Evolutionary conservation across 169 alveolate genomes (phyloP).

Genomic region (Cryptosporidium viatorum): DNA sequence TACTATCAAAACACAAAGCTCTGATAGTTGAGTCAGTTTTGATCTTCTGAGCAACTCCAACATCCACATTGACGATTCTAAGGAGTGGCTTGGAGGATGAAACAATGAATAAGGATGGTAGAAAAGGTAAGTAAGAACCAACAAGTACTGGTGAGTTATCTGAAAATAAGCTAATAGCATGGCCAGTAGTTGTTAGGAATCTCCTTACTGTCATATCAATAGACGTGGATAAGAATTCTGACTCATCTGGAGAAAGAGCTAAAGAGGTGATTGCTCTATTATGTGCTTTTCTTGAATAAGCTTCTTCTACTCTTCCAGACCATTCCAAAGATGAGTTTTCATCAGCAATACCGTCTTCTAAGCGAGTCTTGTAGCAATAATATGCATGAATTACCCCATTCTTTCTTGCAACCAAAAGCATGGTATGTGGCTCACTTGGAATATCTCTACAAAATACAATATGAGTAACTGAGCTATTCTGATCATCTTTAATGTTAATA

Average conservation of each 20-base stretch:
- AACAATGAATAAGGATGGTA: constrained; percentile 83
- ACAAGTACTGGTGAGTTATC: constrained; percentile 87
- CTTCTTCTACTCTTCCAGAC: constrained; percentile 79
- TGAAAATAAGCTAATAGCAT: constrained; percentile 84
- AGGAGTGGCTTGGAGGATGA: constrained; percentile 85
- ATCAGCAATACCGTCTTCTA: constrained; percentile 11
- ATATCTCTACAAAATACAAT: constrained; percentile 84
- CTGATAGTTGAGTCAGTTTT: constrained; percentile 85
- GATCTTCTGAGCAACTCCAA: constrained; percentile 86
- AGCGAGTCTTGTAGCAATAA: constrained; percentile 81
- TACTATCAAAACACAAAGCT: constrained; percentile 85
- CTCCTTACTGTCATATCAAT: constrained; percentile 89
- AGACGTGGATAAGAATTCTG: constrained; percentile 84
- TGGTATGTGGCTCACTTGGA: constrained; percentile 80
- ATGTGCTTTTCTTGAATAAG: constrained; percentile 79
- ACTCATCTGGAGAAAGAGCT: constrained; percentile 84
- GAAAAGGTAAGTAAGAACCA: constrained; percentile 83
- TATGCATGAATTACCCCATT: constrained; percentile 84
- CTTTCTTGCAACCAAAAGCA: constrained; percentile 88
- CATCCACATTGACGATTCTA: constrained; percentile 84
- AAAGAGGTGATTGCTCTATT: constrained; percentile 84
- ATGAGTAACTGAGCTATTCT: constrained; percentile 84
- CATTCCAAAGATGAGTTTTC: constrained; percentile 77
- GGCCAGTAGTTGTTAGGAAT: constrained; percentile 87
- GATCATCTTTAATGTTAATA: constrained; percentile 71